Base-by-base conservation (phyloP, 768 basidiomycete genomes). In the Suillus discolor region DNA sequence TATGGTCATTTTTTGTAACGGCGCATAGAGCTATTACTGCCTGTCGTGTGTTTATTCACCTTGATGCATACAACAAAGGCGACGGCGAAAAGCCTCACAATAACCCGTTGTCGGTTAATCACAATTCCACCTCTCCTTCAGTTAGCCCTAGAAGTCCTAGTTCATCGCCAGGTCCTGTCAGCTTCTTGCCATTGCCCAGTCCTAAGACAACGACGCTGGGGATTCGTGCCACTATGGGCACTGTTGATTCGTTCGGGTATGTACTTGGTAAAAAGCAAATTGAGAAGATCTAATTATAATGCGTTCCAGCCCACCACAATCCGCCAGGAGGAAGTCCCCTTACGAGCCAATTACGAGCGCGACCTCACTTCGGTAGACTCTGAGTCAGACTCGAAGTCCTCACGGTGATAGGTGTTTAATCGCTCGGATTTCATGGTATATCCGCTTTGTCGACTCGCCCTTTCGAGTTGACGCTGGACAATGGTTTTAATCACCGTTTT, bases 11-110 rank as follows among this genome's bases (percentile, higher is more conserved):
- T 65, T 42, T 42, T 42, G 25, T 59, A 61, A 53, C 34, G 63
- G 34, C 13, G 9, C n/a, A 9, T 64, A 77, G 74, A 16, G 65
- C 86, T 9, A 87, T 89, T 62, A 87, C 89, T 25, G 86, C 90
- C 36, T 88, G 88, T 73, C 84, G 90, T 53, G 84, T 87, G 36
- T 89, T 91, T 54, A 88, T 89, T 73, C 82, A 88, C 66, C 79
- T 91, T 28, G 82, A 85, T 44, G 87, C 88, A 62, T 88, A 85
- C 68, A 83, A 78, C 68, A 51, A 77, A 70, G 63, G 57, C 57
- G 28, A 28, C 18, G 11, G 42, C 25, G 38, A 44, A 8, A 42
- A 42, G 18, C 28, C 8, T 42, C 59, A 15, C 41, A 60, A 60
- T 20, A 60, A 71, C 61, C 60, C 31, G 41, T 13, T 28, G 6